Conservation (phyloP, 2,329 filamentous ascomycete species). For the Pseudogymnoascus destructans region DNA sequence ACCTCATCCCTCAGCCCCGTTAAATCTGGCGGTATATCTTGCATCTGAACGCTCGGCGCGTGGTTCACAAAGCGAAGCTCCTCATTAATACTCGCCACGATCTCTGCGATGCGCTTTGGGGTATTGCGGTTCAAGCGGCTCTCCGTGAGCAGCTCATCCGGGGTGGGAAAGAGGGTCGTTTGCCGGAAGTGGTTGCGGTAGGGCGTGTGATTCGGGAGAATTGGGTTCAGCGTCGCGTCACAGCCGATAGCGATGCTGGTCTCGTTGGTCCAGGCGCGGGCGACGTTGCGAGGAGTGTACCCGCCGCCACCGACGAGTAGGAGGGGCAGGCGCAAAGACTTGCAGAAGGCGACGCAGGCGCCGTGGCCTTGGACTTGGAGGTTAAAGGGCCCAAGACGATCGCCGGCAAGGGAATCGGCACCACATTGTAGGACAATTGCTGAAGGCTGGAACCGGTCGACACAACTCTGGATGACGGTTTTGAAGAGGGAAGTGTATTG, state of each 20-base stretch:
- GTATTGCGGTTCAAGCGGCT: slow-evolving; percentile 63
- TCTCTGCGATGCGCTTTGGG: slow-evolving; percentile 58
- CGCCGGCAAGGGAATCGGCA: slow-evolving; percentile 85
- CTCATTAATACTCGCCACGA: slow-evolving; percentile 67
- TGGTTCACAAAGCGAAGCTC: slow-evolving; percentile 75
- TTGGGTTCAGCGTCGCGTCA: slow-evolving; percentile 53
- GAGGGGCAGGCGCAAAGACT: slow-evolving; percentile 65
- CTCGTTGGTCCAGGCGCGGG: slow-evolving; percentile 92
- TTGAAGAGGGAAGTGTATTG: slow-evolving; percentile 82
- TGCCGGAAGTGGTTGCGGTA: slow-evolving; percentile 83
- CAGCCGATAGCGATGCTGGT: slow-evolving; percentile 78
- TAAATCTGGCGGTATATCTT: slow-evolving; percentile 66
- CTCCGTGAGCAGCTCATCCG: slow-evolving; percentile 59
- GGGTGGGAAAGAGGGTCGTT: slow-evolving; percentile 69
- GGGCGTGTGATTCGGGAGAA: slow-evolving; percentile 67
- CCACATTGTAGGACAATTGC: slow-evolving; percentile 94
- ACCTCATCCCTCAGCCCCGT: slow-evolving; percentile 54
- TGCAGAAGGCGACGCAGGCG: slow-evolving; percentile 80
- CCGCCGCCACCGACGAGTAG: slow-evolving; percentile 89
- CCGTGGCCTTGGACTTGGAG: slow-evolving; percentile 92
- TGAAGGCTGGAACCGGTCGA: slow-evolving; percentile 72
- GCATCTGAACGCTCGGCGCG: slow-evolving; percentile 78
- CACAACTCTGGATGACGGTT: slow-evolving; percentile 61
- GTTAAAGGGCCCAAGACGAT: slow-evolving; percentile 90
- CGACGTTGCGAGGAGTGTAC: slow-evolving; percentile 93